phyloP scores from a whole-genome alignment of 78 protist species.

The Neovahlkampfia damariscottae region DNA sequence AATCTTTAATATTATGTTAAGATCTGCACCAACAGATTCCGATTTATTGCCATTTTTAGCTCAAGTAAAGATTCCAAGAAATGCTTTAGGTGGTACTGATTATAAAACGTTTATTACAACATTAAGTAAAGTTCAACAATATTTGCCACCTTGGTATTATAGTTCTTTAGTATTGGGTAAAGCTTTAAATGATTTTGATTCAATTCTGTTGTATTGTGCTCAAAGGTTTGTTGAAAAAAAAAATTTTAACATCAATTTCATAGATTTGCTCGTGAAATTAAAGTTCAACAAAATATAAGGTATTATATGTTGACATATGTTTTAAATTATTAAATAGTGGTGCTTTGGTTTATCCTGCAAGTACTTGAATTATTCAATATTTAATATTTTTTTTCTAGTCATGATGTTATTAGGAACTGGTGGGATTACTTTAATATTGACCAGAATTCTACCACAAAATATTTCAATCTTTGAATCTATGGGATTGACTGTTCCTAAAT shows the following conservation, averaged over 20 bases:
- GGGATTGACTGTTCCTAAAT: conserved; percentile 5
- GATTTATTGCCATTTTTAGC: conserved; percentile 2
- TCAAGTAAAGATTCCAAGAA: not conserved
- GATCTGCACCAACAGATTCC: not conserved
- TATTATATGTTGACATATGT: too few relatives aligned
- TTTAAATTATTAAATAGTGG: too few relatives aligned
- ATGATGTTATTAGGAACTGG: conserved; percentile 2
- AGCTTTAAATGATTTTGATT: not conserved
- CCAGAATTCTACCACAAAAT: not conserved
- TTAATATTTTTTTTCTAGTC: too few relatives aligned
- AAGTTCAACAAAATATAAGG: not conserved
- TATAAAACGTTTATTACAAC: conserved; percentile 5
- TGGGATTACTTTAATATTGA: not conserved
- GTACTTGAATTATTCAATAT: too few relatives aligned
- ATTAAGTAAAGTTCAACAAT: not conserved
- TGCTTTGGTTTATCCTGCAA: not conserved
- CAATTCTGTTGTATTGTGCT: not conserved
- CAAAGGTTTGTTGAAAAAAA: too few relatives aligned
- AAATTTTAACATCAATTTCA: too few relatives aligned
- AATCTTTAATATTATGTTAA: not conserved
- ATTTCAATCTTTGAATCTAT: not conserved
- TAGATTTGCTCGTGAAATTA: conserved; percentile 10
- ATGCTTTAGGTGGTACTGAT: conserved; percentile 9
- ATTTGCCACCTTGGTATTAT: conserved; percentile 6
- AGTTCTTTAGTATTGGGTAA: not conserved